Base-by-base conservation (phyloP, 2,329 filamentous ascomycete genomes). In the Ampelomyces quisqualis region DNA sequence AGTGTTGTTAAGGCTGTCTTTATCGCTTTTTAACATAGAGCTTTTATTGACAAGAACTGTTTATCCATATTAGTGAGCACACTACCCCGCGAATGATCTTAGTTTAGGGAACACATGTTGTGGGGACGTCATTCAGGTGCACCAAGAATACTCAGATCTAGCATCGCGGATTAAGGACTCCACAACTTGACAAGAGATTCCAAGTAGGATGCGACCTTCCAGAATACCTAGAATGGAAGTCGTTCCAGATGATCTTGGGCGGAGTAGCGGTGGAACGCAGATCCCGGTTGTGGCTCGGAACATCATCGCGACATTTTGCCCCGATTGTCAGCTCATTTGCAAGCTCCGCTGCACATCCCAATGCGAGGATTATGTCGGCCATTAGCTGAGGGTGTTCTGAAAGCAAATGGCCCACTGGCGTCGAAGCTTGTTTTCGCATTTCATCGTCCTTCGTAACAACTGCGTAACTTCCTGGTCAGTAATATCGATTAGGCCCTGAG, bases 211-310 rank as follows among this genome's bases (percentile, higher is more conserved):
- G n/a, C n/a, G n/a, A n/a, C n/a, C n/a, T n/a, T n/a, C n/a, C n/a
- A n/a, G n/a, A n/a, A n/a, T n/a, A n/a, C n/a, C n/a, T n/a, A n/a
- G 6, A 24, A 24, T n/a, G n/a, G 22, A 24, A 24, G 22, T 24
- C n/a, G 9, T 24, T 24, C 22, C 22, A n/a, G 22, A 7, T 24
- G 22, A 17, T 11, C 22, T 24, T 8, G 9, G 9, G n/a, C 29
- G 29, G 17, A 11, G 29, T 57, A 35, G 45, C 62, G 62, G 61
- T 15, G 21, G 14, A 65, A 53, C 49, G 52, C 37, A 34, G 50
- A 62, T 59, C 55, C 58, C 46, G 44, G 21, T 21, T 10, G 39
- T 42, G 53, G 49, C 34, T 46, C 45, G 41, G 17, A 13, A 29
- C 37, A 34, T 21, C 23, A 34, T 54, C 52, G 52, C 41, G 15